These are phyloP conservation scores for Phallus indusiatus DNA, from an alignment of 768 basidiomycete genomes.

Conservation along the genomic window DNA sequence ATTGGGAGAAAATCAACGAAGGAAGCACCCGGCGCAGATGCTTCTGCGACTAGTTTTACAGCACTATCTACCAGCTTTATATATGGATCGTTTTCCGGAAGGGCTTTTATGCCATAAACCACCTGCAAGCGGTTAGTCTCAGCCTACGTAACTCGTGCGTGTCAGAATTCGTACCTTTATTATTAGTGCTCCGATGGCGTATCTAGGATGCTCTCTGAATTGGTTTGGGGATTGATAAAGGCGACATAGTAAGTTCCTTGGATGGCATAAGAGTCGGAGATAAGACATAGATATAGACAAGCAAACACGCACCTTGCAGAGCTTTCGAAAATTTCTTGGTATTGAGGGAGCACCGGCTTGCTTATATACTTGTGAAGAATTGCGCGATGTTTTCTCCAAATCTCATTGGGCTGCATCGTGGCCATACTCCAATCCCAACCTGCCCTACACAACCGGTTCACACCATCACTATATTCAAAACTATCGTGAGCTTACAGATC, in stretches of 20 bases:
- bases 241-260: not conserved
- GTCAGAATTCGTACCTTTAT: not conserved
- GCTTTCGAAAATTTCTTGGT: not conserved
- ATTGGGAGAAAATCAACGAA: slow-evolving; percentile 21
- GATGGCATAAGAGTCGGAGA: not conserved
- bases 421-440: not conserved
- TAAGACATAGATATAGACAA: not conserved
- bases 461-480: not conserved
- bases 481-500: not conserved
- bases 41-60: slow-evolving; percentile 17
- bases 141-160: not conserved
- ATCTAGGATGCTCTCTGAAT: not conserved
- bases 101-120: not conserved
- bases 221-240: not conserved
- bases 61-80: slow-evolving; percentile 6
- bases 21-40: slow-evolving; percentile 21
- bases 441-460: not conserved
- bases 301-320: not conserved
- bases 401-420: not conserved
- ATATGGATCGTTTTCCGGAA: not conserved
- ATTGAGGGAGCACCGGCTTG: not conserved
- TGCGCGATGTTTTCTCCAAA: not conserved
- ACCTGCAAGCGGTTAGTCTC: not conserved
- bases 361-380: not conserved
- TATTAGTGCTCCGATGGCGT: not conserved